Base-by-base conservation (phyloP, 1,284 basidiomycete species). In the Trichosporon sp. region DNA sequence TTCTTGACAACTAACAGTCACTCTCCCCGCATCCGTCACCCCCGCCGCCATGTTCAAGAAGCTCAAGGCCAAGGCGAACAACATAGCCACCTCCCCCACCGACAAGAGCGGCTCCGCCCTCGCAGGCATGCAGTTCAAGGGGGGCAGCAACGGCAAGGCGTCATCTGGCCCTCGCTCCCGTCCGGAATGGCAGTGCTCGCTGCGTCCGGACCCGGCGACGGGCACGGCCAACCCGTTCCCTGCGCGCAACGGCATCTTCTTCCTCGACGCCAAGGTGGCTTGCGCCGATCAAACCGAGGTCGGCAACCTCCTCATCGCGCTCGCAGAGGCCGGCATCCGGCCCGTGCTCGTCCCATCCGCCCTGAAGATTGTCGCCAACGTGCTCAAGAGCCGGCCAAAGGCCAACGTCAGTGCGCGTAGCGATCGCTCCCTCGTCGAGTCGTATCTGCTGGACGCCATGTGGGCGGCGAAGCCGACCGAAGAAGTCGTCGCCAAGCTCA, bases 331-430 rank as follows among this genome's bases (percentile, higher is more conserved):
- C 51, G 61, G 67, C n/a, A 63, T 74, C 8, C 71, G 73, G 11
- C 73, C 73, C 61, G 69, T 74, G n/a, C 54, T 74, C 38, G 73
- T 74, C 3, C 73, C 73, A 2, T 56, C 67, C 14, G 68, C 72
- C 40, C 46, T 70, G 48, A 74, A 74, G 68, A 72, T 74, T 21
- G 73, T 70, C 54, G 71, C 66, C 7, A 61, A 65, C 51, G 68
- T 72, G 14, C 65, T 70, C 59, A 72, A 72, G 68, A 32, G 19
- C 35, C 54, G 48, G 16, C 59, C 59, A 35, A 69, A 69, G 65
- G 71, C 71, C 19, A 56, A 64, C 40, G 67, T 48, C 19, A 71
- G 73, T 31, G 69, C 69, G 32, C 66, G 59, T 37, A 65, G 59
- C 67, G 73, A 74, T 64, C 43, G 67, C 16, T 37, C 56, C 14